phyloP scores from a whole-genome alignment of 257 asterid genomes.

The Solanum pennellii region DNA sequence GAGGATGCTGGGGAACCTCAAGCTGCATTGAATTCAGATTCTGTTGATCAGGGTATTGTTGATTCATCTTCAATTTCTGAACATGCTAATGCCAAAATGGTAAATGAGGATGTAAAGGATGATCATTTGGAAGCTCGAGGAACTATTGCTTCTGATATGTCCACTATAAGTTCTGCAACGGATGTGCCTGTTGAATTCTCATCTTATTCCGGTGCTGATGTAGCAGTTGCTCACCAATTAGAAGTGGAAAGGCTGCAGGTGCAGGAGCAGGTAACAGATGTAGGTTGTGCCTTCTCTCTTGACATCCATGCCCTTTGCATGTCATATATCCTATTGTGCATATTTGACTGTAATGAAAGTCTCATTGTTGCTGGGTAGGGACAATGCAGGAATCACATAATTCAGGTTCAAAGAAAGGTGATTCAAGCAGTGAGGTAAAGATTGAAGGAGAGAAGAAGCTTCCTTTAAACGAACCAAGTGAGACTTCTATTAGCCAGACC shows the following conservation, averaged over 20 bases:
- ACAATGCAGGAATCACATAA: conserved; percentile 62
- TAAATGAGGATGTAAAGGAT: conserved; percentile 19
- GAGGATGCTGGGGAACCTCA: conserved; percentile 24
- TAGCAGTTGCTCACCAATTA: not conserved
- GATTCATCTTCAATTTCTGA: conserved; percentile 12
- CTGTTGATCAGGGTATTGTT: conserved; percentile 1
- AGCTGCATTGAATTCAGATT: conserved; percentile 9
- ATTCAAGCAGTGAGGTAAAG: conserved; percentile 18
- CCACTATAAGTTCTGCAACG: conserved; percentile 13
- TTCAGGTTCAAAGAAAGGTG: conserved; percentile 39
- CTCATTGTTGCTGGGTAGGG: conserved; percentile 59
- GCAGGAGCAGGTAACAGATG: conserved; percentile 92
- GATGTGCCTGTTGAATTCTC: conserved; percentile 25
- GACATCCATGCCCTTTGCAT: conserved; percentile 11
- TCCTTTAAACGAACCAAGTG: conserved; percentile 18
- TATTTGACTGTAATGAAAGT: conserved; percentile 19
- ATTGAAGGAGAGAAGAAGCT: conserved; percentile 26
- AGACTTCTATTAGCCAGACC: conserved; percentile 15
- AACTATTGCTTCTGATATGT: conserved; percentile 15
- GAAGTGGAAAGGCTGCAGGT: conserved; percentile 22
- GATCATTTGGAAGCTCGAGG: conserved; percentile 14
- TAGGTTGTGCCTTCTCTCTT: conserved; percentile 97
- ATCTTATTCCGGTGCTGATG: conserved; percentile 6
- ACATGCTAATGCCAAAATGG: conserved; percentile 22
- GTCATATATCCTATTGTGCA: not conserved